phyloP scores from a whole-genome alignment of 164 flowering plant genomes.

The Hamamelis virginiana region DNA sequence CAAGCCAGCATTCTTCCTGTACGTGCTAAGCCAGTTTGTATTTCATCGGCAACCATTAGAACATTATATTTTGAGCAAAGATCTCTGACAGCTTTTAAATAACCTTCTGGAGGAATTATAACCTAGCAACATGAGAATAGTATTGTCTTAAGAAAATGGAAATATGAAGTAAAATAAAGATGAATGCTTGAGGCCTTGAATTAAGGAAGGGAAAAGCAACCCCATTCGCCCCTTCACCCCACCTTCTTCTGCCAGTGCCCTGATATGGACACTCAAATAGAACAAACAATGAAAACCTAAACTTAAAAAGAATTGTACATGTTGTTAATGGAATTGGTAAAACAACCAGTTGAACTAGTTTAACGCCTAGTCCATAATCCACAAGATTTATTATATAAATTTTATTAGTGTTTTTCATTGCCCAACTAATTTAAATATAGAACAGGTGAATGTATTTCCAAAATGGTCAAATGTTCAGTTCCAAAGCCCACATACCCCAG shows the following conservation, averaged over 20 bases:
- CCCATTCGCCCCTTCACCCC: too few relatives aligned
- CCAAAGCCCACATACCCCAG: conserved; percentile 67
- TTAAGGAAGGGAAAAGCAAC: not conserved
- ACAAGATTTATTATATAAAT: not conserved
- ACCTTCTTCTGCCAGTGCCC: too few relatives aligned
- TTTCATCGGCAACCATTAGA: conserved; percentile 96
- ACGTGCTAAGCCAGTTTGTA: conserved; percentile 91
- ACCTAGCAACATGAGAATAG: conserved; percentile 46
- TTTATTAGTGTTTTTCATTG: not conserved
- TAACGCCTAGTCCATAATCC: not conserved
- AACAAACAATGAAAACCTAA: too few relatives aligned
- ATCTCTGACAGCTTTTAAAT: conserved; percentile 77
- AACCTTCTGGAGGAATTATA: conserved; percentile 87
- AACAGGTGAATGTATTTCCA: not conserved
- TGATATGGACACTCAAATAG: too few relatives aligned
- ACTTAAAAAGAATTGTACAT: too few relatives aligned
- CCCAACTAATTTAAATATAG: not conserved
- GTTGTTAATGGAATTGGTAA: not conserved
- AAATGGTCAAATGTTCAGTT: not conserved
- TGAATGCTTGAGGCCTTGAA: not conserved
- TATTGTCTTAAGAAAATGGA: not conserved
- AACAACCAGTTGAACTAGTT: not conserved
- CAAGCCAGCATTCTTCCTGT: conserved; percentile 93
- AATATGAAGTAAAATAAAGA: conserved; percentile 2
- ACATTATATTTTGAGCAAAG: conserved; percentile 83